Evolutionary conservation across 2,329 filamentous ascomycete species (phyloP), one percentile per base, ranked within the genome.

Genomic region (Chrysoporthe puriensis): DNA sequence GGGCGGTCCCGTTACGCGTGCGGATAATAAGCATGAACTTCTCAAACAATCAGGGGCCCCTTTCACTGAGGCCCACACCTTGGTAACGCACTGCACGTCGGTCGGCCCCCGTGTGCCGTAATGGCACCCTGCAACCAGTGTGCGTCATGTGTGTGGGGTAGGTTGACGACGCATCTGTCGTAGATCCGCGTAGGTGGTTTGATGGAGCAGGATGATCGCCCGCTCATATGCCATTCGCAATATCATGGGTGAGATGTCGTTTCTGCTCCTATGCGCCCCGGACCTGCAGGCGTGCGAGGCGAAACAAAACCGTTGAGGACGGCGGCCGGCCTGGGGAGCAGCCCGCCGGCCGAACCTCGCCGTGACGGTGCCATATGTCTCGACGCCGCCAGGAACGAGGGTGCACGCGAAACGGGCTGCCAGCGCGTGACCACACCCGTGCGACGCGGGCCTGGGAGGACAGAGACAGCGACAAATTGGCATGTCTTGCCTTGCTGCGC

Each of bases 131-230:
- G 59, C 63, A 60, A 43, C n/a, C 13, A 7, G 50, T 8, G 34
- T 67, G 67, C 67, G 67, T 69, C 67, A 67, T 64, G 56, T 50
- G 43, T 62, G 67, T 69, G 67, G 64, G 64, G 67, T 57, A 54
- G 32, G 67, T 69, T 67, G 67, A 67, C 67, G 64, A 69, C 62
- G 64, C 67, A 40, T 34, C 50, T 54, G 61, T 63, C 61, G 60
- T 62, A 48, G 18, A 62, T 52, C 44, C 26, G 44, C 43, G 40
- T 14, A 36, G 32, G n/a, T 34, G 34, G 54, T 14, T 57, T 40
- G 16, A 57, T 40, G 2, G 54, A 57, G 54, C 54, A 18, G n/a
- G 34, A 57, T 40, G 32, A 21, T 34, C 54, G 54, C 32, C 54
- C 6, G 34, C 2, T 26, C 26, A 26, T 18, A 16, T 57, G 32